A percentile compares a stretch with the other conserved stretches of the same genome.
Conservation (phyloP, 192 early-diverging fungal genomes). For the Backusella liffmaniae region DNA sequence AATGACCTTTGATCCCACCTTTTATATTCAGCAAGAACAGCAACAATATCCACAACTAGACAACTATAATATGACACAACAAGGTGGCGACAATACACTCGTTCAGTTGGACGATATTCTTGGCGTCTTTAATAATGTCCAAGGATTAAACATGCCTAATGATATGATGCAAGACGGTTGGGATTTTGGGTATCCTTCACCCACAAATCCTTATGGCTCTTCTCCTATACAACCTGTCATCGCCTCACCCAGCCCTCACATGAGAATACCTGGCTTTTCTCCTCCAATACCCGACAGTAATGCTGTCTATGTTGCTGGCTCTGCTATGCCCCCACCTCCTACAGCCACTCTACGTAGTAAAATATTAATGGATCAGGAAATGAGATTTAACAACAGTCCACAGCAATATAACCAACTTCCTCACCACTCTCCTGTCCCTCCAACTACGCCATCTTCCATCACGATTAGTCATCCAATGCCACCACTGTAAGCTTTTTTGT, state of each 20-base stretch:
- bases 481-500: background rate
- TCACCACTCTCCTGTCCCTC: background rate
- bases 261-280: background rate
- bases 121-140: background rate
- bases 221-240: constrained; percentile 9
- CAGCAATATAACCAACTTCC: background rate
- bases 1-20: background rate
- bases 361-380: constrained; percentile 9
- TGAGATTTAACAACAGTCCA: background rate
- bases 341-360: constrained; percentile 18
- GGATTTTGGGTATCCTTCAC: constrained; percentile 7
- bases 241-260: background rate
- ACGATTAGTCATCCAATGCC: constrained; percentile 2
- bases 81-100: background rate
- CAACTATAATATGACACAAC: background rate
- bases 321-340: constrained; percentile 20
- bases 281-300: constrained; percentile 14
- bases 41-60: background rate
- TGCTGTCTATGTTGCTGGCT: constrained; percentile 11
- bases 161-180: constrained; percentile 13
- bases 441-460: background rate
- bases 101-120: constrained; percentile 5
- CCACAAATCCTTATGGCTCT: background rate
- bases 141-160: constrained; percentile 7
- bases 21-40: background rate